Conservation (phyloP, 768 basidiomycete genomes). For the Amanita rimosa region DNA sequence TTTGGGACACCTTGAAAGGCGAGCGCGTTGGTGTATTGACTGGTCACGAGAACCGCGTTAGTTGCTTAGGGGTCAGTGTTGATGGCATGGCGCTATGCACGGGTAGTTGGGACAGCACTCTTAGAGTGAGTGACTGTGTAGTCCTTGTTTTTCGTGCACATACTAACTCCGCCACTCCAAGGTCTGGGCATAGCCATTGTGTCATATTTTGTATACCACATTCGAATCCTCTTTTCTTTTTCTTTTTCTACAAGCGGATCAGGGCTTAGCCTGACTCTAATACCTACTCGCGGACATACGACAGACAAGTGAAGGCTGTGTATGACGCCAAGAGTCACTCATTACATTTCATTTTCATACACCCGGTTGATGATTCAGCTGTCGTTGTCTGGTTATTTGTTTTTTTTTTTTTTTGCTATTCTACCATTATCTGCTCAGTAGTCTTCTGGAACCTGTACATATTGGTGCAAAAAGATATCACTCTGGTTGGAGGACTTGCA, state of each 20-base stretch:
- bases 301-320: not conserved
- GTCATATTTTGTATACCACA: constrained; percentile 1
- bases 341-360: not conserved
- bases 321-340: constrained; percentile 3
- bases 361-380: not conserved
- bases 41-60: constrained; percentile 97
- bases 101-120: constrained; percentile 95
- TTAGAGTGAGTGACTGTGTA: constrained; percentile 53
- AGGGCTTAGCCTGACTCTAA: not conserved
- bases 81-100: constrained; percentile 99
- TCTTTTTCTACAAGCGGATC: not conserved
- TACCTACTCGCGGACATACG: constrained; percentile 2
- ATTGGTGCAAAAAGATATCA: not conserved
- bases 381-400: not conserved
- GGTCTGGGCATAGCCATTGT: constrained; percentile 71
- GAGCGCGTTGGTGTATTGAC: constrained; percentile 96
- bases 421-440: not conserved
- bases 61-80: constrained; percentile 88
- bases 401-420: not conserved
- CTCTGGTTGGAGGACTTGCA: not conserved
- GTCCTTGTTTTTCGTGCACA: constrained; percentile 1
- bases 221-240: not conserved
- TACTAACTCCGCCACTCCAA: constrained; percentile 18
- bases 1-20: constrained; percentile 98
- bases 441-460: not conserved